Conservation (phyloP, 495 filamentous ascomycete genomes). For the Xylaria acuta region DNA sequence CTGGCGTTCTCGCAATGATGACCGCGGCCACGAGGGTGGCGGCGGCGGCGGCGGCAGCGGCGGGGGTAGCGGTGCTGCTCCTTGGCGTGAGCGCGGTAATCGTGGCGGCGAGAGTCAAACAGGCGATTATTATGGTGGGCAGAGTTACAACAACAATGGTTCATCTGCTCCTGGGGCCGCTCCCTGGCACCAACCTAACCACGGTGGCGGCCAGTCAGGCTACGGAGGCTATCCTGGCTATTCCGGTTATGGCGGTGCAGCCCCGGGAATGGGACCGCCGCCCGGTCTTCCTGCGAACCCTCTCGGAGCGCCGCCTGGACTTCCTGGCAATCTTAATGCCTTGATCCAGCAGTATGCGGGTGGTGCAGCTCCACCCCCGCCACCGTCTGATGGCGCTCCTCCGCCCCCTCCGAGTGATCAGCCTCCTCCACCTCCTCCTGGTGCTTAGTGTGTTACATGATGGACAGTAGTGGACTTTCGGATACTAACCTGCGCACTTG, state of each 20-base stretch:
- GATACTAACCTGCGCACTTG: constrained; percentile 32
- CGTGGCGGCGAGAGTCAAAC: constrained; percentile 34
- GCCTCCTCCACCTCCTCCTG: constrained; percentile 75
- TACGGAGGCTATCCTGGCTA: constrained; percentile 53
- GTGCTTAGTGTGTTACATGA: constrained; percentile 47
- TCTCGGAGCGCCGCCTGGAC: constrained; percentile 66
- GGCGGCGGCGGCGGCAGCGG: constrained; percentile 38
- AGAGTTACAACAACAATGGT: constrained; percentile 43
- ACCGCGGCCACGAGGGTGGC: constrained; percentile 47
- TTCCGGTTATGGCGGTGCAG: constrained; percentile 32
- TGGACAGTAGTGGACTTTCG: constrained; percentile 24
- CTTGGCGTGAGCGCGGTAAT: constrained; percentile 59
- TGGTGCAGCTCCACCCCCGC: constrained; percentile 63
- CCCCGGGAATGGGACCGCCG: constrained; percentile 61
- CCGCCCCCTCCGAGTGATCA: constrained; percentile 79
- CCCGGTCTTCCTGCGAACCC: constrained; percentile 64
- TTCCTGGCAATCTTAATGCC: constrained; percentile 62
- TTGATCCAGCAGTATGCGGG: constrained; percentile 71
- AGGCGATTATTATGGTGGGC: constrained; percentile 58
- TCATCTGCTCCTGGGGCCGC: constrained; percentile 61
- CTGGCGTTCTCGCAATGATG: constrained; percentile 60
- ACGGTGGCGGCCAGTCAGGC: constrained; percentile 53
- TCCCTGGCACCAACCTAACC: constrained; percentile 71
- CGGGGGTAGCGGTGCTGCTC: constrained; percentile 51
- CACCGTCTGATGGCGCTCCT: constrained; percentile 63